Conservation (phyloP, 306 rosid genomes). For the Trifolium fragiferum region DNA sequence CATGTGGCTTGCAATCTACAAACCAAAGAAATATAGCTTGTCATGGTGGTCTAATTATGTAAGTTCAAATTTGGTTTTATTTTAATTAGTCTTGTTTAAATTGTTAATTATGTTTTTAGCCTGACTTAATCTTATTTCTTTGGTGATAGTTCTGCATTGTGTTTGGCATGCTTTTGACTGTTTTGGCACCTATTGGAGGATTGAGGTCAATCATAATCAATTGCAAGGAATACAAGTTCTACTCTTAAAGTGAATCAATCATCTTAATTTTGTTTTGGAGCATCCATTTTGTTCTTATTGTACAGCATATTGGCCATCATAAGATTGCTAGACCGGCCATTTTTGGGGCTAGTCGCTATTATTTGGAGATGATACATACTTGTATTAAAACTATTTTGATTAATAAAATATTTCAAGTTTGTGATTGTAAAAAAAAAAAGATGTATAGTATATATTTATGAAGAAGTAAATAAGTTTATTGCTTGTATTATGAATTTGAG, state of each 20-base stretch:
- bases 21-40: constrained; percentile 73
- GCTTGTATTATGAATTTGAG: too few species aligned
- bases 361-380: too few species aligned
- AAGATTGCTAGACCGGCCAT: too few species aligned
- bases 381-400: too few species aligned
- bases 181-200: constrained; percentile 75
- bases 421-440: too few species aligned
- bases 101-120: background rate
- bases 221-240: constrained; percentile 60
- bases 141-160: constrained; percentile 69
- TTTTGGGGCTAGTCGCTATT: too few species aligned
- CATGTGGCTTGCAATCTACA: constrained; percentile 80
- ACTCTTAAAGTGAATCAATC: constrained; percentile 41
- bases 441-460: too few species aligned
- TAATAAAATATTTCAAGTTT: too few species aligned
- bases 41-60: constrained; percentile 83
- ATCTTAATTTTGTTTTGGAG: too few species aligned
- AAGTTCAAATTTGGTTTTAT: constrained; percentile 43
- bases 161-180: constrained; percentile 58
- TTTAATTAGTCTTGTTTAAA: background rate
- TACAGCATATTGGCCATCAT: too few species aligned
- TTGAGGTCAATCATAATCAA: constrained; percentile 62
- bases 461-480: too few species aligned
- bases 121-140: background rate
- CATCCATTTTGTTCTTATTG: too few species aligned